A percentile compares a stretch with the other conserved stretches of the same genome.
These are phyloP conservation scores for Neurospora sp. DNA, from an alignment of 495 filamentous ascomycete species.

Conservation along the genomic window DNA sequence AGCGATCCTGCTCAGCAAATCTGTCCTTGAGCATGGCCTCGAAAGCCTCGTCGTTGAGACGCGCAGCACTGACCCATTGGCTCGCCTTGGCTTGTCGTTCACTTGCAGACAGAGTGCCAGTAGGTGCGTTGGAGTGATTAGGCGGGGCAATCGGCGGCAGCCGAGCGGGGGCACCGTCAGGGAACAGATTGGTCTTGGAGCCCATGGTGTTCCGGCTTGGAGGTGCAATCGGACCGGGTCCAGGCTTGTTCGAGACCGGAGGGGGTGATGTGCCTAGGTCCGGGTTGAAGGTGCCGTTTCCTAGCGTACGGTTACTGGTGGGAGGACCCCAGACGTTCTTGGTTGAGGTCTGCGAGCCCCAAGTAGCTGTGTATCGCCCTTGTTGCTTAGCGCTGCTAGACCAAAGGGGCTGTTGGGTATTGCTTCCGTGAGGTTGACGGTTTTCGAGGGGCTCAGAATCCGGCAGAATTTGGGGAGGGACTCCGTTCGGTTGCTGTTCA, in stretches of 20 bases:
- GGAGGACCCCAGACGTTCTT: conserved; percentile 70
- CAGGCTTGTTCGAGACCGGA: conserved; percentile 23
- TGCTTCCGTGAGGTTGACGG: conserved; percentile 9
- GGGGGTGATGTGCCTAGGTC: conserved; percentile 40
- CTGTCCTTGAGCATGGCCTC: conserved; percentile 15
- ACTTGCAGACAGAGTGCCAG: neutral
- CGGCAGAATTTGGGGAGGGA: neutral
- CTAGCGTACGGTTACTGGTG: conserved; percentile 56
- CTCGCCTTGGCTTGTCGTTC: conserved; percentile 7
- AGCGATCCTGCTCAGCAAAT: conserved; percentile 18
- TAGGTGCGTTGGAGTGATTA: conserved; percentile 1
- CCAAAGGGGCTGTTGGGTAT: neutral
- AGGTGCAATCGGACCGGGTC: conserved; percentile 37
- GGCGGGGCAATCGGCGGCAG: conserved; percentile 34
- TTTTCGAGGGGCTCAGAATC: conserved; percentile 8
- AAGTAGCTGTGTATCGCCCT: conserved; percentile 27
- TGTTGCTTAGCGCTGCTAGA: conserved; percentile 11
- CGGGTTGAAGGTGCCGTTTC: conserved; percentile 70
- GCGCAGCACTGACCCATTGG: conserved; percentile 12
- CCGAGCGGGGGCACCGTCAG: conserved; percentile 11
- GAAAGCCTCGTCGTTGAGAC: conserved; percentile 17
- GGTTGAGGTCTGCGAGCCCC: conserved; percentile 31
- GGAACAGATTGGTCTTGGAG: conserved; percentile 1
- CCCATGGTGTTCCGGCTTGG: conserved; percentile 7
- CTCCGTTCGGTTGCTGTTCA: conserved; percentile 8